Evolutionary conservation across 495 filamentous ascomycete species (phyloP), one percentile per base, ranked within the genome.

Genomic region (Clohesyomyces aquaticus): DNA sequence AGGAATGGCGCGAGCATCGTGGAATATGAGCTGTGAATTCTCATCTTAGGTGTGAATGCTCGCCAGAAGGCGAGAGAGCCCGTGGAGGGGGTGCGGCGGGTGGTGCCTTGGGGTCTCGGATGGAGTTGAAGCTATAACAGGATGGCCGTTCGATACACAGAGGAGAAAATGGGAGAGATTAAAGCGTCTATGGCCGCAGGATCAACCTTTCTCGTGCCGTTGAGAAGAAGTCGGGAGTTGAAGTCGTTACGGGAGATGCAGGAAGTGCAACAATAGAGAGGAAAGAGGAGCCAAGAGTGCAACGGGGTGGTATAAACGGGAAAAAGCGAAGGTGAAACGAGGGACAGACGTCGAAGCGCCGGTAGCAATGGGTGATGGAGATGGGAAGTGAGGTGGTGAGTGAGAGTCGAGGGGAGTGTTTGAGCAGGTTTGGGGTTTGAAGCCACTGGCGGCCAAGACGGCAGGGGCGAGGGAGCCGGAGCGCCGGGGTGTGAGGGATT

Each of bases 1-100:
- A 74, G 32, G 49, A 76, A 68, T 22, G 75, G 61, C 21, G 70
- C 62, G 51, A 72, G 60, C 68, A 67, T 71, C 10, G 59, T 32
- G 16, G 62, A 59, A 55, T 66, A 66, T 63, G 67, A 59, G 48
- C 35, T 61, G 41, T 70, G 67, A 14, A 35, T 41, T 45, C 63
- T 70, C 67, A 70, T 70, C 38, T 18, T 63, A 58, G 14, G 2
- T 10, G 38, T 9, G 18, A 41, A 47, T 23, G 43, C 27, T 62
- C 67, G 67, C 67, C 67, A 23, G 25, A 46, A 42, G 59, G 65
- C 64, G 64, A 45, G 25, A 16, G 47, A 12, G 6, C 25, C 47
- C 10, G 49, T 43, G 18, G 25, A 16, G 2, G 52, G 18, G 38
- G 41, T 18, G 26, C 43, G 27, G 25, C 23, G 3, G 46, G 8